Base-by-base conservation (phyloP, 306 rosid species). In the Citrullus amarus region DNA sequence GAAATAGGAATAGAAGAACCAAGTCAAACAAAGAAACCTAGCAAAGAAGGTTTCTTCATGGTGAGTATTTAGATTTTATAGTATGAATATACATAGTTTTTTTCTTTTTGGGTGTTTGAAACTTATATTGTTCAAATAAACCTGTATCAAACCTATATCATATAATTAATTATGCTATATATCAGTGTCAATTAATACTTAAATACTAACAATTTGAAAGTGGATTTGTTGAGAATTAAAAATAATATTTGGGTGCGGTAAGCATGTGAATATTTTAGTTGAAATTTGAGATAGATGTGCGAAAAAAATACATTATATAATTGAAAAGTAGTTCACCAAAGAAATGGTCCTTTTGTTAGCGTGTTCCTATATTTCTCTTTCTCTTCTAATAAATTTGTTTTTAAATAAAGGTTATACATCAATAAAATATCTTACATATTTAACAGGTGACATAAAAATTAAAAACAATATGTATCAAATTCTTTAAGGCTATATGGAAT, bases 271-370 rank as follows among this genome's bases (percentile, higher is more conserved):
- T 38, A 66, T 1, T 66, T 63, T 66, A 38, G 14, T 36, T 36
- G 12, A 34, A 9, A 15, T 38, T 34, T 16, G 67, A 28, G 22
- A 15, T 4, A 2, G 46, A 14, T 9, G 4, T 63, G 44, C 32
- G 69, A 62, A 66, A 34, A 34, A 63, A 18, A 34, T n/a, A 63
- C 46, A 15, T 0, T 63, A 15, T 15, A 32, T 63, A 63, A 63
- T 63, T 63, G 70, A 63, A 59, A 59, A 63, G 71, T 65, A 65
- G 71, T 65, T 65, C 71, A 65, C 71, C 48, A 7, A 36, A 65
- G 6, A 14, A 36, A 28, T 6, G 1, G 0, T 13, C 8, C 5
- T 60, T 60, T 22, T 60, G 18, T 12, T 28, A 28, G 39, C 39
- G 39, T 60, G 17, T 60, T 59, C 3, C 2, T 12, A 16, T 36